A percentile compares a stretch with the other conserved stretches of the same genome.
Evolutionary conservation across 2,329 filamentous ascomycete species (phyloP).

Genomic region (Passalora sequoiae): DNA sequence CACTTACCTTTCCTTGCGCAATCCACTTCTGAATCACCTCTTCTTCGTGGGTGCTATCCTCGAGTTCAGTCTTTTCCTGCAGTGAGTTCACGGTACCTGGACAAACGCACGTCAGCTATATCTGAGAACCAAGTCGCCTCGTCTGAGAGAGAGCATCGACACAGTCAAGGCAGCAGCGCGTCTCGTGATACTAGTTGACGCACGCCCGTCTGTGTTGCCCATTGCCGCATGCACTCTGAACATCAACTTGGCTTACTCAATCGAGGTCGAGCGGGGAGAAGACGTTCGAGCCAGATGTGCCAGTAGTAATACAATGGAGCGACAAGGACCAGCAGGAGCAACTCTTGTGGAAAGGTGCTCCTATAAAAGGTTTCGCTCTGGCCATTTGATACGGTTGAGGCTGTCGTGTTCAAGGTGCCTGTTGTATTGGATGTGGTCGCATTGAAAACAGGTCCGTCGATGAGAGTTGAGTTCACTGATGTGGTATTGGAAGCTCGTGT

Average conservation of each 20-base stretch:
- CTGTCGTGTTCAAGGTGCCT: neutral
- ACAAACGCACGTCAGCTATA: no score
- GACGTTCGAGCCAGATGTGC: slow-evolving; percentile 20
- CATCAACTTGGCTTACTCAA: no score
- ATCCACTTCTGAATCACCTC: slow-evolving; percentile 17
- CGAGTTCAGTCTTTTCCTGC: slow-evolving; percentile 4
- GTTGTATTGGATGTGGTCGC: neutral
- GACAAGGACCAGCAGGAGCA: slow-evolving; percentile 8
- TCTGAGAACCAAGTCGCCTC: no score
- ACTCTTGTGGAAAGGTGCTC: slow-evolving; percentile 4
- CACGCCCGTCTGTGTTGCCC: no score
- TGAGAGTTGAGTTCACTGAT: neutral
- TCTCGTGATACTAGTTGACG: no score
- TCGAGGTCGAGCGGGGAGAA: slow-evolving; percentile 11
- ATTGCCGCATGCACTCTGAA: no score
- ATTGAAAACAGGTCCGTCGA: neutral
- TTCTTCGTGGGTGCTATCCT: slow-evolving; percentile 5
- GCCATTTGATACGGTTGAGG: neutral
- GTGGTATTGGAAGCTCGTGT: neutral
- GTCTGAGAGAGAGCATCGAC: no score
- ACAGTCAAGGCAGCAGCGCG: no score
- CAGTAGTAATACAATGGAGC: slow-evolving; percentile 11
- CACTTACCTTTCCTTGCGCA: slow-evolving; percentile 19
- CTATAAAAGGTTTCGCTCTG: slow-evolving; percentile 9
- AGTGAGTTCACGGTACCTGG: neutral